Base-by-base conservation (phyloP, 768 basidiomycete species). In the Phylloporus rhodoxanthus region DNA sequence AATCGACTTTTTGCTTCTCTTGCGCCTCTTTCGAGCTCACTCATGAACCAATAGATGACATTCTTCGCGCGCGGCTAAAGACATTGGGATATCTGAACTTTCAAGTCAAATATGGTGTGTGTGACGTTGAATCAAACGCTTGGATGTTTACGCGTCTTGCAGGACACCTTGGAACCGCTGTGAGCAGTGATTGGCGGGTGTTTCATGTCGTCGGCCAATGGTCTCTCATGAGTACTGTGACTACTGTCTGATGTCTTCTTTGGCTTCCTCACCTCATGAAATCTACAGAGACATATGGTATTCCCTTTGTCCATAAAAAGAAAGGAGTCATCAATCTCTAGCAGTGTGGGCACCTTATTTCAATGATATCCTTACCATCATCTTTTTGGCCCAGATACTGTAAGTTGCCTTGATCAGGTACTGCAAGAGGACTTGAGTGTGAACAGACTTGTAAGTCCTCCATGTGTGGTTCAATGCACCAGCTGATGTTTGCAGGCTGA, bases 61-160 rank as follows among this genome's bases (percentile, higher is more conserved):
- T 88, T 55, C 74, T 90, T 7, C 78, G 84, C 11, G 86, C 87
- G 1, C 72, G 87, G 25, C 58, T 90, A 21, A 87, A 87, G 64
- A 87, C 82, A 0, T 91, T n/a, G 87, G 87, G 3, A 85, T 87
- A 8, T 81, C 83, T 4, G 87, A 89, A 64, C 86, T 90, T 91
- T 57, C 80, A 85, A 67, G 85, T 90, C 79, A 87, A 74, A 53
- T 64, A 66, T 69, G 65, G 76, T 82, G 29, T 52, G 68, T 10
- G 21, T 13, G 44, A 19, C 46, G 0, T 13, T 13, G 21, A 15
- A 41, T 54, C 7, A 13, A 48, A 21, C 15, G 21, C 11, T 14
- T 20, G n/a, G 6, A n/a, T n/a, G 3, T 23, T 62, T 17, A 59
- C 15, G 25, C 20, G n/a, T 63, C 39, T 69, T 70, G 1, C n/a